phyloP scores from a whole-genome alignment of 305 asterid species.

The Fraxinus floribunda region DNA sequence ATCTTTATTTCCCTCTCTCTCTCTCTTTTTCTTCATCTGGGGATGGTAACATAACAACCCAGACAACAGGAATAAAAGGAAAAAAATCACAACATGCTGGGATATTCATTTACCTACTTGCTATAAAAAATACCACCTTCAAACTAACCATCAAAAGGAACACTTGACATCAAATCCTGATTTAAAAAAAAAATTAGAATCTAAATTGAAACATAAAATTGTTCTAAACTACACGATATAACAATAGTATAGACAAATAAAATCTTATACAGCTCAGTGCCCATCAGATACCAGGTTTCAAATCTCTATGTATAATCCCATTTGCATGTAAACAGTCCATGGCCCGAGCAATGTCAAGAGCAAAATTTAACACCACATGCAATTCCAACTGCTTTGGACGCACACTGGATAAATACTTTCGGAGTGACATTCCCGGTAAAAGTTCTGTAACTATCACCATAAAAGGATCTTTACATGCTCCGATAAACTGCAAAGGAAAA shows the following conservation, averaged over 20 bases:
- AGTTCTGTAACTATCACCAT: constrained; percentile 93
- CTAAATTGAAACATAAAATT: constrained; percentile 16
- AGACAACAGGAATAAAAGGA: background rate
- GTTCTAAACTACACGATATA: constrained; percentile 22
- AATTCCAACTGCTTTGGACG: constrained; percentile 85
- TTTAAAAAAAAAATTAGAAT: background rate
- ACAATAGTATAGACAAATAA: constrained; percentile 11
- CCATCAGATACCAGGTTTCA: constrained; percentile 78
- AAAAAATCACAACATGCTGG: background rate
- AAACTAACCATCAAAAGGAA: constrained; percentile 3
- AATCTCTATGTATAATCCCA: constrained; percentile 91
- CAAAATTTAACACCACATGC: constrained; percentile 63
- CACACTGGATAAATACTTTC: constrained; percentile 67
- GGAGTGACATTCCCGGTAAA: constrained; percentile 90
- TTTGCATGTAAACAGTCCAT: constrained; percentile 92
- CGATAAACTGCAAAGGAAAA: constrained; percentile 69
- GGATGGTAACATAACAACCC: background rate
- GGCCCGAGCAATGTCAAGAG: constrained; percentile 88
- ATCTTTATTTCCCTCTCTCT: background rate
- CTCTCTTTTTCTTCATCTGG: background rate
- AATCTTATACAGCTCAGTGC: constrained; percentile 32
- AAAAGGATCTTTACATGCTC: constrained; percentile 96
- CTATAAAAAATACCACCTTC: constrained; percentile 3
- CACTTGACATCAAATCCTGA: background rate
- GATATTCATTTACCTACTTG: constrained; percentile 1